Evolutionary conservation across 768 basidiomycete genomes (phyloP).

Genomic region (Pluteus cervinus): DNA sequence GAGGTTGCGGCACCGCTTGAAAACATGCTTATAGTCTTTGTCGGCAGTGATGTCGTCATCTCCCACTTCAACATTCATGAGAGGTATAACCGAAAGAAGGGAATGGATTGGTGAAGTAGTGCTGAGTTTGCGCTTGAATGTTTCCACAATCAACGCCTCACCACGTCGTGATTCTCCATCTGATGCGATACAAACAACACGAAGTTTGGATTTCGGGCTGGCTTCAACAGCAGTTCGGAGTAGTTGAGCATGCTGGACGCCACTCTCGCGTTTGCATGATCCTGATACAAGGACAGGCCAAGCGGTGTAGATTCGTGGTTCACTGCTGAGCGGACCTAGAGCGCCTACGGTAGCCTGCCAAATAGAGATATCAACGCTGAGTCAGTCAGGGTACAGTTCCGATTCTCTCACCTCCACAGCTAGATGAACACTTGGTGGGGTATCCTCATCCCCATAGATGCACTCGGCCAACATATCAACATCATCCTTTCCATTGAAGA

Average conservation of each 20-base stretch:
- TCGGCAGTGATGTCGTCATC: slow-evolving; percentile 28
- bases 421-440: too few species aligned
- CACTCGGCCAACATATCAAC: slow-evolving; percentile 2
- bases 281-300: slow-evolving; percentile 17
- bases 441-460: slow-evolving; percentile 1
- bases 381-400: too few species aligned
- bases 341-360: slow-evolving; percentile 18
- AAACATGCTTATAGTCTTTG: slow-evolving; percentile 28
- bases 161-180: slow-evolving; percentile 24
- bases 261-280: slow-evolving; percentile 19
- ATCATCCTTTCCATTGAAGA: slow-evolving; percentile 10
- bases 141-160: slow-evolving; percentile 15
- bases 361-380: too few species aligned
- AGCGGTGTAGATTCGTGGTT: slow-evolving; percentile 15
- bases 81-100: slow-evolving; percentile 11
- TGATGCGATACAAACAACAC: slow-evolving; percentile 18
- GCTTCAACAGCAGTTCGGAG: slow-evolving; percentile 10
- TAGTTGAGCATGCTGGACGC: slow-evolving; percentile 11
- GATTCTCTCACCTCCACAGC: too few species aligned
- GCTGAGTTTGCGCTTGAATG: slow-evolving; percentile 13
- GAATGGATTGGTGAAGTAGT: slow-evolving; percentile 17
- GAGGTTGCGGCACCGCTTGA: slow-evolving; percentile 24
- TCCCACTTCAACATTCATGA: slow-evolving; percentile 26
- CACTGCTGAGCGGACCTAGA: slow-evolving; percentile 12
- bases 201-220: slow-evolving; percentile 5